Evolutionary conservation across 495 filamentous ascomycete species (phyloP).

Genomic region (Paragyromitra xinjiangensis): DNA sequence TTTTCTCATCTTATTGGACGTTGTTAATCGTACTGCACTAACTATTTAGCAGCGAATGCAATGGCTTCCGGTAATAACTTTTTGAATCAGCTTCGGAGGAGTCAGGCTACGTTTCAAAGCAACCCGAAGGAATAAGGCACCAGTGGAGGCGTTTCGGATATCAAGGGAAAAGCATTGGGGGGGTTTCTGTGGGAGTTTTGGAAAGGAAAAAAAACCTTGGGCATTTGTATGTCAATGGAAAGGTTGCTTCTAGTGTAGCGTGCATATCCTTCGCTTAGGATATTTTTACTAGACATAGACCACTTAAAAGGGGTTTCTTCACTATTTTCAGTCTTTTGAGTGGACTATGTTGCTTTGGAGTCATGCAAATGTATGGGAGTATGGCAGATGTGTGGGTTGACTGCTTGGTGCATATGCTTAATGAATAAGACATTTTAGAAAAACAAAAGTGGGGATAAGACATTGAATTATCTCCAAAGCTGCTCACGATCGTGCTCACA

Average conservation of each 20-base stretch:
- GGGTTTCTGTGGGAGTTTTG: constrained; percentile 43
- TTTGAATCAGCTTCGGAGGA: constrained; percentile 51
- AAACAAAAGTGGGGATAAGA: not conserved
- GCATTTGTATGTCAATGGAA: constrained; percentile 36
- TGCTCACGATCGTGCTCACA: constrained; percentile 1
- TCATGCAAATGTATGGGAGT: not conserved
- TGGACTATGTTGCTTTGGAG: not conserved
- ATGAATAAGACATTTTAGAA: not conserved
- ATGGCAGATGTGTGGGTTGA: not conserved
- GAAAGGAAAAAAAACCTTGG: constrained; percentile 27
- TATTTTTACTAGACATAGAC: constrained; percentile 29
- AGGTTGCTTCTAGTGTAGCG: constrained; percentile 29
- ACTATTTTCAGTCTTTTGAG: constrained; percentile 11
- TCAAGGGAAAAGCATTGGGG: constrained; percentile 7
- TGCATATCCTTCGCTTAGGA: constrained; percentile 3
- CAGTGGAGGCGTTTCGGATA: constrained; percentile 8
- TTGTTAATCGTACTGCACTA: constrained; percentile 49
- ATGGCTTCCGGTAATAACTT: constrained; percentile 55
- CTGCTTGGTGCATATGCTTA: not conserved
- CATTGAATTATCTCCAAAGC: not conserved
- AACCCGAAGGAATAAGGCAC: constrained; percentile 30
- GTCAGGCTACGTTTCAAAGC: constrained; percentile 49
- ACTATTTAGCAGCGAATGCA: constrained; percentile 53
- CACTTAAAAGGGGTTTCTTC: not conserved
- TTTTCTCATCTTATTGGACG: constrained; percentile 32